Evolutionary conservation across 2,329 filamentous ascomycete genomes (phyloP), one percentile per base, ranked within the genome.

Genomic region (Drechslerella coelobrocha): DNA sequence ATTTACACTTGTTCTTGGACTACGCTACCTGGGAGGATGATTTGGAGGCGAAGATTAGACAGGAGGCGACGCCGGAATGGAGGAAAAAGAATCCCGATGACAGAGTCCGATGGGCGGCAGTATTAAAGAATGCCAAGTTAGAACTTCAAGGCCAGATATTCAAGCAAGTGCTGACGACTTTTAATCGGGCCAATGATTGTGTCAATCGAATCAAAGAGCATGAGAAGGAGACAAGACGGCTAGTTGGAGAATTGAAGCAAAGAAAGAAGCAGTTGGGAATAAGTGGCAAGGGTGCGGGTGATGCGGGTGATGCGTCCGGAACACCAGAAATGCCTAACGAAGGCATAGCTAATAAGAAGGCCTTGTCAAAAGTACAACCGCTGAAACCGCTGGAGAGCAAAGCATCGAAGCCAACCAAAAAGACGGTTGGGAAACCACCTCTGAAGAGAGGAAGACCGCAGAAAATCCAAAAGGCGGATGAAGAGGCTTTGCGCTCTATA

Each of bases 121-220:
- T 24, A 24, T 21, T 50, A 4, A 24, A 5, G n/a, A 50, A 34
- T 8, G 48, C 66, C 14, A 21, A 31, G 47, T 27, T 26, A 37
- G 53, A 21, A 7, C 14, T 71, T 19, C 47, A 60, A 39, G 27
- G 23, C 6, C 54, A 55, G 24, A 29, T 63, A 29, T 71, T 61
- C 29, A 47, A 26, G 10, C 26, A 57, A 31, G 27, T 37, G 24
- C 53, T 63, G 19, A 7, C n/a, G n/a, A 48, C 55, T 8, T 71
- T 39, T 39, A 19, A 71, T 27, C 55, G 66, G 39, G 26, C 53
- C 27, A 53, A 51, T 12, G 24, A 45, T 31, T 52, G 24, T 7
- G 26, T 71, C 37, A 47, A 59, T 12, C 39, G 29, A 21, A 63
- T 71, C n/a, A 48, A 71, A n/a, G 50, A 47, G 17, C 54, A 63